These are phyloP conservation scores for Onygena corvina DNA, from an alignment of 2,329 filamentous ascomycete genomes.

Conservation along the genomic window DNA sequence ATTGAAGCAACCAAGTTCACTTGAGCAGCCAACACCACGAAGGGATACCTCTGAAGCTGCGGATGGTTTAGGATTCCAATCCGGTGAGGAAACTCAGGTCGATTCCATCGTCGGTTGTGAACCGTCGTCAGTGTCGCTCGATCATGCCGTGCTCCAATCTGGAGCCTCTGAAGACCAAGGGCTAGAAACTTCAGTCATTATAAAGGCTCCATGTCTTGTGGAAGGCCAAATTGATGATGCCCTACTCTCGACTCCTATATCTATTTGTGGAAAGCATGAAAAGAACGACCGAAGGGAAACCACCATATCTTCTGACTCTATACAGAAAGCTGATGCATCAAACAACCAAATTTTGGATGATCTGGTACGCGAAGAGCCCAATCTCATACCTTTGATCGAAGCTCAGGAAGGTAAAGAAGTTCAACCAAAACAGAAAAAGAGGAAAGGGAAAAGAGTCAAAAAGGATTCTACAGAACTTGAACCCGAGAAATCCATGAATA, in stretches of 20 bases:
- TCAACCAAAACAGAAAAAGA: conserved; percentile 9
- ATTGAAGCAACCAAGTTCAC: too few relatives aligned
- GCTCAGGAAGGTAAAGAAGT: not conserved
- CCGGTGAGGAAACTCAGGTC: not conserved
- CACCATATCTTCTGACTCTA: too few relatives aligned
- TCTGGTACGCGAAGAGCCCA: not conserved
- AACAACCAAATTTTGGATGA: not conserved
- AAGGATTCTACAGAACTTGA: conserved; percentile 1
- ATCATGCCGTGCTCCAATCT: too few relatives aligned
- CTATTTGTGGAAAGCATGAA: not conserved
- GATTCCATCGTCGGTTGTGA: not conserved
- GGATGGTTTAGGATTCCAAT: not conserved
- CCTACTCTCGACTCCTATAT: not conserved
- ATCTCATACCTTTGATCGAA: not conserved
- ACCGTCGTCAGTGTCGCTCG: not conserved
- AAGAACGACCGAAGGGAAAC: too few relatives aligned
- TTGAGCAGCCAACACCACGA: too few relatives aligned
- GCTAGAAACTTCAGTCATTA: not conserved
- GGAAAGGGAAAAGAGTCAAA: conserved; percentile 14
- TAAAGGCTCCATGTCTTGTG: not conserved
- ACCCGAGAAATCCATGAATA: not conserved
- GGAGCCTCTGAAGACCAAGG: not conserved
- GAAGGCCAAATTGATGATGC: not conserved
- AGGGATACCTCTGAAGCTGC: too few relatives aligned
- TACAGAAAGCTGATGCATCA: too few relatives aligned